Conservation (phyloP, 805 yeast species). For the Lipomyces starkeyi region DNA sequence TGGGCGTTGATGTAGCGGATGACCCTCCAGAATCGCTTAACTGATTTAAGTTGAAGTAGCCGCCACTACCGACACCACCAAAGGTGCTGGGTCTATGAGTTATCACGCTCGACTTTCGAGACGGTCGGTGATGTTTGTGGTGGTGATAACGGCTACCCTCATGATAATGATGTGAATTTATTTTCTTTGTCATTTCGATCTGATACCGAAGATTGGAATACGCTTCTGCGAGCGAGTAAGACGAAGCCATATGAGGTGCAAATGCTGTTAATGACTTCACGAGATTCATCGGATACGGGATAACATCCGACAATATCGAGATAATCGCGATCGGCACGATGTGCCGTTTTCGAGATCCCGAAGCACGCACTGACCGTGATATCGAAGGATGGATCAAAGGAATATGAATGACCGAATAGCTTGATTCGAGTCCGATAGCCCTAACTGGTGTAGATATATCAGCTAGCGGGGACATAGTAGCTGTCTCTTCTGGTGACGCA, state of each 20-base stretch:
- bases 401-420: conserved; percentile 44
- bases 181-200: conserved; percentile 31
- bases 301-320: conserved; percentile 43
- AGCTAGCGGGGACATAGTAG: conserved; percentile 5
- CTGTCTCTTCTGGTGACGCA: conserved; percentile 35
- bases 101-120: conserved; percentile 15
- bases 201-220: conserved; percentile 41
- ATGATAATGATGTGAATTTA: conserved; percentile 9
- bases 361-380: conserved; percentile 16
- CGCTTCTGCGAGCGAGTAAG: conserved; percentile 42
- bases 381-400: conserved; percentile 42
- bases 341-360: conserved; percentile 19
- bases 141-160: neutral
- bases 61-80: conserved; percentile 5
- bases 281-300: conserved; percentile 44
- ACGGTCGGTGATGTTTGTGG: conserved; percentile 6
- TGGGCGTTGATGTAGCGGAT: conserved; percentile 13
- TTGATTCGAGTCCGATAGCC: conserved; percentile 45
- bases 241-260: conserved; percentile 45
- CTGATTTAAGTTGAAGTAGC: conserved; percentile 19
- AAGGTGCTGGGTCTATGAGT: neutral
- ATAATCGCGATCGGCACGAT: conserved; percentile 45
- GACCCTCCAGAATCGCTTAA: conserved; percentile 16
- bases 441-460: conserved; percentile 38
- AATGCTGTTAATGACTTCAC: conserved; percentile 38